Evolutionary conservation across 2,329 filamentous ascomycete genomes (phyloP), one percentile per base, ranked within the genome.

Genomic region (Thermothelomyces thermophilus): DNA sequence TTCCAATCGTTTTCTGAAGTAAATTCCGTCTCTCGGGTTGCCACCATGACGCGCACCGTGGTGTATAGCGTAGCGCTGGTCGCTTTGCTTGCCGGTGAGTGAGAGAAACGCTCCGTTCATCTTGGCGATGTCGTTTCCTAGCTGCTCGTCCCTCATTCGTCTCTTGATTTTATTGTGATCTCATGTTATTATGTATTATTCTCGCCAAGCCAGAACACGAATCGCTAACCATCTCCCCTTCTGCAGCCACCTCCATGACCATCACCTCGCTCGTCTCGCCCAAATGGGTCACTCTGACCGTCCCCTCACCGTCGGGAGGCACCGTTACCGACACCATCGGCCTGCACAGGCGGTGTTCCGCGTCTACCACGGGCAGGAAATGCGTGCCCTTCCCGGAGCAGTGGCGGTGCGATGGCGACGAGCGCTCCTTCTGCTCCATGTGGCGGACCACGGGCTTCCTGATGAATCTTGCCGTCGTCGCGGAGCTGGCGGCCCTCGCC

Each of bases 401-500:
- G 59, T 76, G 81, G 45, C 81, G 83, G 62, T 52, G 53, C 46
- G 40, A 26, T 4, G 34, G n/a, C 16, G 43, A 37, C 19, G 24
- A 24, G 19, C 31, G 26, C 7, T 45, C 46, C 4, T 96, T 97
- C 70, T 97, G 93, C 73, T 86, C 83, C 60, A 86, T 94, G 77
- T 98, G 91, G 91, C 80, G 87, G 52, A 88, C 83, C 22, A 83
- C 89, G 31, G 90, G 87, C 20, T 97, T 96, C 69, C 70, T 95
- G 56, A 89, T 95, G 72, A 87, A 84, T 46, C 87, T 96, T 60
- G 79, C 86, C 7, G 80, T 89, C 33, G 82, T 95, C n/a, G 66
- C 93, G 34, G 84, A 95, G 67, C 77, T 93, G 35, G 88, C 86
- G 48, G 83, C 83, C 6, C 69, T 95, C n/a, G 83, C 95, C 24